Evolutionary conservation across 305 asterid genomes (phyloP).

Genomic region (Solanum hybrid): DNA sequence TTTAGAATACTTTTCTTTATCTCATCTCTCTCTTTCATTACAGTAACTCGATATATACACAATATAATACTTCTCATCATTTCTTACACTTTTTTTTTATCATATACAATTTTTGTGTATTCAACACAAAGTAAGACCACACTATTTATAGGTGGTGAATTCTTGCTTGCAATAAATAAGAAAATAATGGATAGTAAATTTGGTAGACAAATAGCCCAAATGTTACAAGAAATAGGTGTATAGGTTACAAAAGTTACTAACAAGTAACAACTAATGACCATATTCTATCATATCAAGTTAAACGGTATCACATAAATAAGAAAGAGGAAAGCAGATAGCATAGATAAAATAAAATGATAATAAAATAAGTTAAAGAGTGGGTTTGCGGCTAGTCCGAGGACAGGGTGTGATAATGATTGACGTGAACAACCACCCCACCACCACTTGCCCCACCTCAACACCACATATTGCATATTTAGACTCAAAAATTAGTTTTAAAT

Average conservation of each 20-base stretch:
- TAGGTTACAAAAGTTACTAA: too few relatives aligned
- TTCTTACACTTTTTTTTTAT: background rate
- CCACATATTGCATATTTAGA: background rate
- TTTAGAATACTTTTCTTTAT: too few relatives aligned
- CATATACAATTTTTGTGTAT: background rate
- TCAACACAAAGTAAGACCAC: background rate
- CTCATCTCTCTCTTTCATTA: background rate
- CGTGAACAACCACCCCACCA: background rate
- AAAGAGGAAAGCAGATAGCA: background rate
- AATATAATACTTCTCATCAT: too few relatives aligned
- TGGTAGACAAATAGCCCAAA: too few relatives aligned
- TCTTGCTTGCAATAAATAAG: fast-evolving
- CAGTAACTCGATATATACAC: background rate
- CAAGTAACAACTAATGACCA: background rate
- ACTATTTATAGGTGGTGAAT: too few relatives aligned
- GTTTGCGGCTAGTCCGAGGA: background rate
- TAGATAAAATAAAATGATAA: too few relatives aligned
- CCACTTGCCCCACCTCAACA: background rate
- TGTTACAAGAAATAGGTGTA: too few relatives aligned
- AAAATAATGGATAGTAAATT: too few relatives aligned
- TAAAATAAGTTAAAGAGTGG: background rate
- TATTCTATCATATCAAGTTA: too few relatives aligned
- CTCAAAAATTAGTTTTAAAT: background rate
- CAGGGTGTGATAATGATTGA: background rate
- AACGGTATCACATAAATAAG: too few relatives aligned